Evolutionary conservation across 2,329 filamentous ascomycete genomes (phyloP), one percentile per base, ranked within the genome.

Genomic region (Gyromitra esculenta): DNA sequence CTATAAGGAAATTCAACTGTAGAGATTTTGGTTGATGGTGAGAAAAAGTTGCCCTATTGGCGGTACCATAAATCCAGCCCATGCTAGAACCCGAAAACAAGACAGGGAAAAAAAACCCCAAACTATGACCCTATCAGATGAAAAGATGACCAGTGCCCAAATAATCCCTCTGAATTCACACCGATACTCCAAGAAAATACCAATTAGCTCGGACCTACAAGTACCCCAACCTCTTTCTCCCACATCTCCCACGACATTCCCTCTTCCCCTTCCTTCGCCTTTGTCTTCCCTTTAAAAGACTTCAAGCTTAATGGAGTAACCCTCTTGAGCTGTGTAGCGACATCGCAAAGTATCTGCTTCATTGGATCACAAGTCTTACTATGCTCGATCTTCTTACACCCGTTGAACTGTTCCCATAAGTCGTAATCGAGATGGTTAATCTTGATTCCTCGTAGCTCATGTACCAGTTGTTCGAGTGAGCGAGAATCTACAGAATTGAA

Each of bases 341-440:
- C 39, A 15, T 35, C 18, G 11, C 5, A 39, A 9, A 68, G 4
- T 6, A 74, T 57, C 6, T 11, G 8, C 9, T 64, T 50, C 13
- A 70, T n/a, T 0, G 57, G 48, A 41, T 74, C 39, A 31, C 72
- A 74, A 8, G 65, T 57, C 25, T 7, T 41, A 39, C 45, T 69
- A 21, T 74, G 64, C n/a, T 69, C 48, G 6, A 63, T 13, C 35
- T 15, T 43, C 37, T 15, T 63, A 15, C 4, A 31, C 11, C 52
- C 56, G 15, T 11, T 21, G 9, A 18, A 41, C 41, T 25, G n/a
- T 6, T 52, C 56, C 39, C 41, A 60, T 3, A 11, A 11, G 2
- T 41, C 2, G 25, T 52, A 48, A 39, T 45, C 41, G 41, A 70
- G 31, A 41, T 62, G 31, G 6, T 41, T n/a, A 31, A 62, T 52